phyloP scores from a whole-genome alignment of 2,329 filamentous ascomycete species.

The Calycina herbarum region DNA sequence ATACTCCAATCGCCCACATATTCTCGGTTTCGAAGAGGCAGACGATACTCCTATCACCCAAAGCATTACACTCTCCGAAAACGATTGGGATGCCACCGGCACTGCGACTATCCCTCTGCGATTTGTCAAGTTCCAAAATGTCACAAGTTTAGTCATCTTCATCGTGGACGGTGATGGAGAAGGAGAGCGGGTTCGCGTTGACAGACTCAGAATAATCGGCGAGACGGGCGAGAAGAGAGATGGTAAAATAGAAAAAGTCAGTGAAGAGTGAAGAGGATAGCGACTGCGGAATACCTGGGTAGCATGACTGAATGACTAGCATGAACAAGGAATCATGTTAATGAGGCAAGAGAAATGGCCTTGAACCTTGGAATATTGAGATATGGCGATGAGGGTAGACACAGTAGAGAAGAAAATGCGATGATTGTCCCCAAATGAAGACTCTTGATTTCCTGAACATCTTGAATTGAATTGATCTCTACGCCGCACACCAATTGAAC shows the following conservation, averaged over 20 bases:
- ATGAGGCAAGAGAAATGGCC: constrained; percentile 17
- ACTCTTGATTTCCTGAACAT: neutral
- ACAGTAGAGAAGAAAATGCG: neutral
- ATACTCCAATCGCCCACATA: constrained; percentile 85
- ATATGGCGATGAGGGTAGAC: neutral
- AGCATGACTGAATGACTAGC: neutral
- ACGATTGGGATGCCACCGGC: constrained; percentile 80
- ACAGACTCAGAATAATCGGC: constrained; percentile 77
- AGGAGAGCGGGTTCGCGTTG: constrained; percentile 81
- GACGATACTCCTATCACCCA: constrained; percentile 84
- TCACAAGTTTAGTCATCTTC: constrained; percentile 83
- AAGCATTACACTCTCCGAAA: constrained; percentile 68
- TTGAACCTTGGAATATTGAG: neutral
- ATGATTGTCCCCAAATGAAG: constrained; percentile 2
- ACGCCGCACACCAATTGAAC: neutral
- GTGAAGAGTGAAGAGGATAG: constrained; percentile 64
- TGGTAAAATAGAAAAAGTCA: constrained; percentile 93
- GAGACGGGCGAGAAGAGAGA: constrained; percentile 90
- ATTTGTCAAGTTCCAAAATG: constrained; percentile 97
- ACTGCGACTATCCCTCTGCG: constrained; percentile 74
- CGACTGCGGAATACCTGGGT: constrained; percentile 1
- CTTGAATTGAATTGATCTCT: neutral
- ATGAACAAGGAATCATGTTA: constrained; percentile 10
- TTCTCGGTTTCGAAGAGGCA: constrained; percentile 92
- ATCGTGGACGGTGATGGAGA: constrained; percentile 83